Evolutionary conservation across 371 early-diverging fungal species (phyloP), one percentile per base, ranked within the genome.

Genomic region (Rhizoclosmatium hyalinum): DNA sequence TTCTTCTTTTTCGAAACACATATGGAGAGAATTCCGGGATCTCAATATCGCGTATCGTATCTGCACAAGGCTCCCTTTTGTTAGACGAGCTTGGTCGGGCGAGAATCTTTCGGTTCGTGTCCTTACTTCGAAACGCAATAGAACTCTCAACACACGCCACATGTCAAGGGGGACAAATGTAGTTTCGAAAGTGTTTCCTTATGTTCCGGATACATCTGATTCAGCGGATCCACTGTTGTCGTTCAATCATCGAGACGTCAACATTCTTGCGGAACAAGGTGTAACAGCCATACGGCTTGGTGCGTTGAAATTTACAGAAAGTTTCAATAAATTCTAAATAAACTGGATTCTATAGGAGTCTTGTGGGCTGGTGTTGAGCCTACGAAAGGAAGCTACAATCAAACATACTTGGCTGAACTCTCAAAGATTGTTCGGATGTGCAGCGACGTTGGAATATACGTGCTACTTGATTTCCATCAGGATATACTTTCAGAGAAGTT

Each of bases 281-380:
- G 21, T 60, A 21, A 76, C 72, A 21, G 77, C 73, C 1, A 58
- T 76, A 14, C 45, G 77, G 12, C 68, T 76, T 0, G 77, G 77
- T 50, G 19, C 21, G 58, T 12, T 54, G 42, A 3, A n/a, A 61
- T 32, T 45, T 50, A 12, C 12, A 50, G 50, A 50, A 50, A 12
- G 6, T 50, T 50, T 50, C 12, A 6, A 50, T 50, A 32, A 32
- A 32, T 32, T 32, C 32, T 32, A 32, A 32, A 32, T 0, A 32
- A 32, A 32, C 32, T 32, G 32, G 32, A 32, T 32, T 17, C 50
- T 6, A 50, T 12, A 69, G 70, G 72, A 5, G 50, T 71, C 21
- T 84, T 86, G 73, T 89, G 89, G 89, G 85, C 89, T 6, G 89
- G 88, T 24, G 87, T 83, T 24, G 89, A 89, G 64, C 89, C 89